These are phyloP conservation scores for Nemania diffusa DNA, from an alignment of 2,329 filamentous ascomycete species.

Conservation along the genomic window DNA sequence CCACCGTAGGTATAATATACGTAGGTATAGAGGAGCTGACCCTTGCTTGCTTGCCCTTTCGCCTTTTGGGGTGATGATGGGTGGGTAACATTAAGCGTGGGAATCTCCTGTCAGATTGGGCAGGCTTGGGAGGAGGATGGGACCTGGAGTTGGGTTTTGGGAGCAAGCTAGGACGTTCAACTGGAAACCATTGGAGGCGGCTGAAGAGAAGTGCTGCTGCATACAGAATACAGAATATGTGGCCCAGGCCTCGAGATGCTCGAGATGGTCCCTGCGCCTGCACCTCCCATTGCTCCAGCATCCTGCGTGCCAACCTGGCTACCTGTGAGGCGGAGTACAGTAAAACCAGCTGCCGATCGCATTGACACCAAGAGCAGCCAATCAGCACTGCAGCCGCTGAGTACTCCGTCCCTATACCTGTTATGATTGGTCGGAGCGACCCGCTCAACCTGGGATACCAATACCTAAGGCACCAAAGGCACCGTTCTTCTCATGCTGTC, in stretches of 20 bases:
- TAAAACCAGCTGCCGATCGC: conserved; percentile 28
- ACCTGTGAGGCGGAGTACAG: conserved; percentile 38
- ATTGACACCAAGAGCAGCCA: conserved; percentile 5
- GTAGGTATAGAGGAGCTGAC: conserved; percentile 15
- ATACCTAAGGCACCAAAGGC: conserved; percentile 21
- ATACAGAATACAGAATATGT: conserved; percentile 31
- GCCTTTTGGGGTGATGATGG: conserved; percentile 22
- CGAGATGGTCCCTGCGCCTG: conserved; percentile 21
- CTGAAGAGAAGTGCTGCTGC: conserved; percentile 31
- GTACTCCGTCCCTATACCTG: neutral
- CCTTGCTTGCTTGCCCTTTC: conserved; percentile 8
- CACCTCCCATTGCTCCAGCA: conserved; percentile 21
- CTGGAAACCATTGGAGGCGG: conserved; percentile 37
- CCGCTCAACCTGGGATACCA: conserved; percentile 8
- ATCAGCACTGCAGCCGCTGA: conserved; percentile 9
- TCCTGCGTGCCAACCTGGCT: conserved; percentile 27
- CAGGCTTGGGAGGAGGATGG: conserved; percentile 17
- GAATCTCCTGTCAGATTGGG: conserved; percentile 30
- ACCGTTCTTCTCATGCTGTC: conserved; percentile 12
- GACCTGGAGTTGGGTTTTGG: conserved; percentile 13
- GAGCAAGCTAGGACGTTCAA: conserved; percentile 29
- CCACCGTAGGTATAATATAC: neutral
- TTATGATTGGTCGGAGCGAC: conserved; percentile 15
- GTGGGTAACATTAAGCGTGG: conserved; percentile 34
- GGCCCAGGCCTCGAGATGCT: conserved; percentile 15